Conservation (phyloP, 768 basidiomycete species). For the Leccinum variicolor region DNA sequence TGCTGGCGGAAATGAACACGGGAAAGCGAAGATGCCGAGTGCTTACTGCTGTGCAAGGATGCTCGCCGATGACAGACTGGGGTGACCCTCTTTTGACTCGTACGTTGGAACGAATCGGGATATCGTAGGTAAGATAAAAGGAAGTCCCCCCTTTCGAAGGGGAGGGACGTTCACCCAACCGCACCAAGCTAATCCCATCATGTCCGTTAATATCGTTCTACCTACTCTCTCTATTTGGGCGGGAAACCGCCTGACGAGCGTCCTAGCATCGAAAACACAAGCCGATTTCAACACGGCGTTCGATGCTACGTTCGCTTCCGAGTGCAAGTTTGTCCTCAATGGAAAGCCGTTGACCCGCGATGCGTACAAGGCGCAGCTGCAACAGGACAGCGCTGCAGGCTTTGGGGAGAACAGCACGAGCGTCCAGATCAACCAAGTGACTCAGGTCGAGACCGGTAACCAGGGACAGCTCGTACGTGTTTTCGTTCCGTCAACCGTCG, state of each 20-base stretch:
- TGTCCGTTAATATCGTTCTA: conserved; percentile 33
- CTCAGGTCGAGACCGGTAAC: conserved; percentile 24
- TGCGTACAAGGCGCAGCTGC: conserved; percentile 38
- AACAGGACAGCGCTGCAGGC: conserved; percentile 24
- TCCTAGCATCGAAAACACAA: conserved; percentile 38
- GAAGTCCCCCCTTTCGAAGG: not conserved
- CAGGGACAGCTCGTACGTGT: conserved; percentile 26
- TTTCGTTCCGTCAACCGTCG: no score
- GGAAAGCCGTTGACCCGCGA: conserved; percentile 36
- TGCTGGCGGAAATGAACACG: not conserved
- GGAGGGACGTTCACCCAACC: not conserved
- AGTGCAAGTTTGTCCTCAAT: conserved; percentile 40
- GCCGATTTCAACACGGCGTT: conserved; percentile 36
- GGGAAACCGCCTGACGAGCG: conserved; percentile 34
- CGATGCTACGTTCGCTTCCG: conserved; percentile 37
- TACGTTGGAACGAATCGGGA: not conserved
- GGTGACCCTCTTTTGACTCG: not conserved
- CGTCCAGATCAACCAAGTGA: conserved; percentile 26
- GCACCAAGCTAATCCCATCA: not conserved
- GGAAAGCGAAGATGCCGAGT: conserved; percentile 9
- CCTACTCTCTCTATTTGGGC: conserved; percentile 43
- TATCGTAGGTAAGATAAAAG: conserved; percentile 15
- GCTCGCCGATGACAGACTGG: not conserved
- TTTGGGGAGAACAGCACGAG: conserved; percentile 8
- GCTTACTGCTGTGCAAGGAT: not conserved